A percentile compares a stretch with the other conserved stretches of the same genome.
These are phyloP conservation scores for Aspergillus nomiae DNA, from an alignment of 2,329 filamentous ascomycete genomes.

Conservation along the genomic window DNA sequence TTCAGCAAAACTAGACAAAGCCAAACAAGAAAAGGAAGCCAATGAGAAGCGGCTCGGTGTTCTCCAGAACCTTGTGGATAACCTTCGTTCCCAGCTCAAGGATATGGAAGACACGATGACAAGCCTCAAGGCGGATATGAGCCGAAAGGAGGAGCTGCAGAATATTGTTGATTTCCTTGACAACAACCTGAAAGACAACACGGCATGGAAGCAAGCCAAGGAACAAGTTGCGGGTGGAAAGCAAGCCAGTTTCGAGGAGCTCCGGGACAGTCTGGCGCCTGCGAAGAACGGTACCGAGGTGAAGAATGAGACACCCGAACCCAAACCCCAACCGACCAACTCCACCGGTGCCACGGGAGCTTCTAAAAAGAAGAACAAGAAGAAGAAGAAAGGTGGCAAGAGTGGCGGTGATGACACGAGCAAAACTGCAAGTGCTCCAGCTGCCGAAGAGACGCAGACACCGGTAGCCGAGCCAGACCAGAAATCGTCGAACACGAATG, in stretches of 20 bases:
- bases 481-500: conserved; percentile 22
- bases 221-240: conserved; percentile 35
- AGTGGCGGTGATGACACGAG: conserved; percentile 41
- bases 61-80: conserved; percentile 58
- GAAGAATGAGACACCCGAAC: conserved; percentile 22
- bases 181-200: conserved; percentile 39
- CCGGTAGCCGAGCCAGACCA: conserved; percentile 38
- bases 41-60: conserved; percentile 57
- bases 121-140: conserved; percentile 46
- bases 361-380: conserved; percentile 76
- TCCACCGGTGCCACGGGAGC: conserved; percentile 31
- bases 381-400: conserved; percentile 77
- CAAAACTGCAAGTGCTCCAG: conserved; percentile 23
- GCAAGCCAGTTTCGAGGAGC: conserved; percentile 36
- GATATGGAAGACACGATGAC: conserved; percentile 54
- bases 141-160: conserved; percentile 37
- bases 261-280: conserved; percentile 34
- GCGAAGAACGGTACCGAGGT: conserved; percentile 25
- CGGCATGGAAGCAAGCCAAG: conserved; percentile 38
- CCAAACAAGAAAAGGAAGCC: conserved; percentile 38
- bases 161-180: conserved; percentile 44
- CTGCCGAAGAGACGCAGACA: conserved; percentile 17
- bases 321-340: conserved; percentile 22
- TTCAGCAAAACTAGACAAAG: conserved; percentile 34
- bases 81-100: conserved; percentile 55